phyloP scores from a whole-genome alignment of 2,329 filamentous ascomycete genomes.

The Beauveria scarabaeidicola region DNA sequence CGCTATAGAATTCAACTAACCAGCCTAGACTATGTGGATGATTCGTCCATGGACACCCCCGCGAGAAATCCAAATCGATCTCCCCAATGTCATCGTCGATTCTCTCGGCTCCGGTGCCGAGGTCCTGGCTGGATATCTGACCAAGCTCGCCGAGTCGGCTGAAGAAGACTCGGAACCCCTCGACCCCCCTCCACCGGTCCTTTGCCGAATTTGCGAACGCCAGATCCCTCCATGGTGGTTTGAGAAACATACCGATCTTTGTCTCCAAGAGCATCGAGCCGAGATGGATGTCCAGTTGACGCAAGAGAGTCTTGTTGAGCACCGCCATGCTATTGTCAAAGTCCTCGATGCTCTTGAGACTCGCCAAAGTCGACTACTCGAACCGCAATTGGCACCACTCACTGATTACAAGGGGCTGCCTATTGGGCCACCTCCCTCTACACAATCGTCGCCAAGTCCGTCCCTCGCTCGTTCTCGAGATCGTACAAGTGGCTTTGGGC shows the following conservation, averaged over 20 bases:
- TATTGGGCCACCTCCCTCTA: constrained; percentile 69
- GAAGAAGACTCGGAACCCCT: constrained; percentile 66
- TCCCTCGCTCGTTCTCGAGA: constrained; percentile 65
- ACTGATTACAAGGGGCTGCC: constrained; percentile 83
- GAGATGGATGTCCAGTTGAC: constrained; percentile 98
- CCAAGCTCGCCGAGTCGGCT: constrained; percentile 75
- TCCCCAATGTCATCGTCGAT: constrained; percentile 82
- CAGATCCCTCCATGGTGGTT: constrained; percentile 99
- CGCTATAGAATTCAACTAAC: constrained; percentile 15
- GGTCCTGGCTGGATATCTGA: constrained; percentile 88
- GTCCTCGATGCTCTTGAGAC: constrained; percentile 88
- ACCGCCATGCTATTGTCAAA: constrained; percentile 89
- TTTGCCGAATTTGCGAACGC: constrained; percentile 95
- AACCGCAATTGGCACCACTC: constrained; percentile 42
- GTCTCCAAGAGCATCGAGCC: constrained; percentile 87
- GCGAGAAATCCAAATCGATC: constrained; percentile 90
- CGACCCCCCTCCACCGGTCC: constrained; percentile 75
- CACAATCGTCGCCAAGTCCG: constrained; percentile 62
- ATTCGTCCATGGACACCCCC: constrained; percentile 82
- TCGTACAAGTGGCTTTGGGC: constrained; percentile 68
- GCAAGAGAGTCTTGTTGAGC: constrained; percentile 84
- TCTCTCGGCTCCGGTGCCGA: constrained; percentile 91
- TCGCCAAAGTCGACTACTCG: constrained; percentile 54
- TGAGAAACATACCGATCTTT: constrained; percentile 95
- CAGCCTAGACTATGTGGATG: constrained; percentile 94